phyloP scores from a whole-genome alignment of 2,329 filamentous ascomycete genomes.

The Fusarium continuum region DNA sequence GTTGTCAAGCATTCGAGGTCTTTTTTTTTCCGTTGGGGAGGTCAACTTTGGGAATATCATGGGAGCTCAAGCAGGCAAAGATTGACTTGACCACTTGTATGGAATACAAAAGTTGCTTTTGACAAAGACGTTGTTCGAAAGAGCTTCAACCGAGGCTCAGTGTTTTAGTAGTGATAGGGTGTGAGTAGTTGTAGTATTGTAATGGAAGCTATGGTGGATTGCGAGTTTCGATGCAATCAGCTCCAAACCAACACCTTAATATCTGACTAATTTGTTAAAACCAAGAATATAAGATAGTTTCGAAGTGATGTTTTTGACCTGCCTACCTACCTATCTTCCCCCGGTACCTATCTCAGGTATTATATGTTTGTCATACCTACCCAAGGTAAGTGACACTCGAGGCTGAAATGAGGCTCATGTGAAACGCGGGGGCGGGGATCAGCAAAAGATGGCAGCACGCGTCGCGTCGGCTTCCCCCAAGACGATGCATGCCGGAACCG shows the following conservation, averaged over 20 bases:
- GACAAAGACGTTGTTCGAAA: conserved; percentile 1
- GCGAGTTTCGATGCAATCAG: too few relatives aligned
- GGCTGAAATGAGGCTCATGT: conserved; percentile 7
- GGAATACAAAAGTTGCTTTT: conserved; percentile 39
- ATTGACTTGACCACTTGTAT: conserved; percentile 37
- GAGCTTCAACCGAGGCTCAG: neutral
- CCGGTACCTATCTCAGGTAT: too few relatives aligned
- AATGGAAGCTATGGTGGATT: too few relatives aligned
- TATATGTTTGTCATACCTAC: too few relatives aligned
- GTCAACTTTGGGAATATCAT: conserved; percentile 6
- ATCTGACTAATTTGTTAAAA: too few relatives aligned
- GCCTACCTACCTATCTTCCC: too few relatives aligned
- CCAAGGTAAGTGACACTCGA: too few relatives aligned
- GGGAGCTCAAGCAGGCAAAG: conserved; percentile 31
- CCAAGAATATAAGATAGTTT: too few relatives aligned
- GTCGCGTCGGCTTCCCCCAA: conserved; percentile 32
- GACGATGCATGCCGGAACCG: conserved; percentile 9
- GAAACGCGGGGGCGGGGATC: conserved; percentile 36
- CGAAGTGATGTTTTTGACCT: too few relatives aligned
- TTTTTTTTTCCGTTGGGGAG: conserved; percentile 5
- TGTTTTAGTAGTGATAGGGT: conserved; percentile 7
- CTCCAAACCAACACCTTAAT: too few relatives aligned
- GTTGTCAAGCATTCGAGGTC: conserved; percentile 38
- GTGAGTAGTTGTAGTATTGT: neutral
- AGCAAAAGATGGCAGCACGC: conserved; percentile 21